Conservation (phyloP, 2,329 filamentous ascomycete species). For the Neofusicoccum sp. region DNA sequence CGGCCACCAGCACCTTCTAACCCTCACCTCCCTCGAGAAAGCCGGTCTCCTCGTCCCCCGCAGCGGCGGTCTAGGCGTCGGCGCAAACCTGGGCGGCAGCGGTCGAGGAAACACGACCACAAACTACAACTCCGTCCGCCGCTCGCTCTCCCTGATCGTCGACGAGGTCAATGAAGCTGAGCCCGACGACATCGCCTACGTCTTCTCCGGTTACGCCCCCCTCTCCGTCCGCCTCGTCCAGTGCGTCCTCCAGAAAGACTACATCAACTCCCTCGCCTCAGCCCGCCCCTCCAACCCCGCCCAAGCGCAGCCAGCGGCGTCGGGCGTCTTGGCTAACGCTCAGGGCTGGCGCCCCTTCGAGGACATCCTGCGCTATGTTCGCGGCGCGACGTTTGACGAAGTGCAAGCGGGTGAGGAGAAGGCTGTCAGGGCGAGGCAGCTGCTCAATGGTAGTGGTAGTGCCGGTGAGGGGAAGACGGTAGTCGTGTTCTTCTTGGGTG, state of each 20-base stretch:
- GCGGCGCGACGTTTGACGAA: slow-evolving; percentile 88
- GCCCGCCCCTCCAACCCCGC: slow-evolving; percentile 62
- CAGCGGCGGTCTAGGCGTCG: slow-evolving; percentile 34
- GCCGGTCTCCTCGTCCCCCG: slow-evolving; percentile 78
- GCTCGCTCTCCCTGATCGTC: slow-evolving; percentile 83
- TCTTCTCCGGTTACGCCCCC: slow-evolving; percentile 96
- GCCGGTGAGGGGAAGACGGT: slow-evolving; percentile 62
- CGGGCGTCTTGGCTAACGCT: slow-evolving; percentile 56
- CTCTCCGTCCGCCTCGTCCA: slow-evolving; percentile 90
- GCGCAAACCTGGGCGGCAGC: slow-evolving; percentile 46
- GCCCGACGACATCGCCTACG: slow-evolving; percentile 94
- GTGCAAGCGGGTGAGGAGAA: slow-evolving; percentile 92
- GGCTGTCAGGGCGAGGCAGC: slow-evolving; percentile 80
- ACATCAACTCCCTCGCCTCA: slow-evolving; percentile 61
- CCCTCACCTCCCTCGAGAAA: slow-evolving; percentile 84
- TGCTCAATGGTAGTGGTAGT: slow-evolving; percentile 70
- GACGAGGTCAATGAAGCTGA: slow-evolving; percentile 96
- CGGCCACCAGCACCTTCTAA: slow-evolving; percentile 91
- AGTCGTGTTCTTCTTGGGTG: slow-evolving; percentile 97
- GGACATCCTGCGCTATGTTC: slow-evolving; percentile 83
- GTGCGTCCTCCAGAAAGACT: slow-evolving; percentile 88
- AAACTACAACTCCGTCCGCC: slow-evolving; percentile 87
- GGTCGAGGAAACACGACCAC: slow-evolving; percentile 43
- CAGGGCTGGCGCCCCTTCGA: slow-evolving; percentile 95
- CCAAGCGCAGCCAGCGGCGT: slow-evolving; percentile 37